These are phyloP conservation scores for Luffa aegyptiaca DNA, from an alignment of 306 rosid genomes.

Conservation along the genomic window DNA sequence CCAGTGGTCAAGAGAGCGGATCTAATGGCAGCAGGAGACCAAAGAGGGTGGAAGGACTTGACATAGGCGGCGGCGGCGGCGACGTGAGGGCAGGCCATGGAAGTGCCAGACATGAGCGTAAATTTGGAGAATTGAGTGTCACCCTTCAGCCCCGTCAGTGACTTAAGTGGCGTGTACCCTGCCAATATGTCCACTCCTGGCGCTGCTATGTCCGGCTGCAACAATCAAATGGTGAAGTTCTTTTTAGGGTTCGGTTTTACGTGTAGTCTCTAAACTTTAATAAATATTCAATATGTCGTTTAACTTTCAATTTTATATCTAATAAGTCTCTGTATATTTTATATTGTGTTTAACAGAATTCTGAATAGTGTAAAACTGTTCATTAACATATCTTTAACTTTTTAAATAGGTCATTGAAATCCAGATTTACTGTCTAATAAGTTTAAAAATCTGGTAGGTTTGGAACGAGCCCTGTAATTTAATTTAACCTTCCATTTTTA, in stretches of 20 bases:
- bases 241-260: too few species aligned
- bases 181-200: conserved; percentile 81
- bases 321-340: too few species aligned
- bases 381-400: too few species aligned
- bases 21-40: neutral
- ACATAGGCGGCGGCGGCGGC: conserved; percentile 84
- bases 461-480: accelerated
- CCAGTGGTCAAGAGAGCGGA: conserved; percentile 78
- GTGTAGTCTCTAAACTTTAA: neutral
- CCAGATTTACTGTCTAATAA: too few species aligned
- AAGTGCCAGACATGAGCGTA: conserved; percentile 80
- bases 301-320: too few species aligned
- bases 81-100: conserved; percentile 93
- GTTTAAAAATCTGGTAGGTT: neutral
- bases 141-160: conserved; percentile 57
- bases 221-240: neutral
- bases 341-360: too few species aligned
- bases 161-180: conserved; percentile 47
- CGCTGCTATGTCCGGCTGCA: conserved; percentile 84
- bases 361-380: too few species aligned
- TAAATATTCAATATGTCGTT: too few species aligned
- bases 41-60: conserved; percentile 50
- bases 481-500: neutral
- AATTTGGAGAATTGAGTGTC: conserved; percentile 77
- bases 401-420: too few species aligned